Evolutionary conservation across 495 filamentous ascomycete species (phyloP), one percentile per base, ranked within the genome.

Genomic region (Lasiosphaeris hirsuta): DNA sequence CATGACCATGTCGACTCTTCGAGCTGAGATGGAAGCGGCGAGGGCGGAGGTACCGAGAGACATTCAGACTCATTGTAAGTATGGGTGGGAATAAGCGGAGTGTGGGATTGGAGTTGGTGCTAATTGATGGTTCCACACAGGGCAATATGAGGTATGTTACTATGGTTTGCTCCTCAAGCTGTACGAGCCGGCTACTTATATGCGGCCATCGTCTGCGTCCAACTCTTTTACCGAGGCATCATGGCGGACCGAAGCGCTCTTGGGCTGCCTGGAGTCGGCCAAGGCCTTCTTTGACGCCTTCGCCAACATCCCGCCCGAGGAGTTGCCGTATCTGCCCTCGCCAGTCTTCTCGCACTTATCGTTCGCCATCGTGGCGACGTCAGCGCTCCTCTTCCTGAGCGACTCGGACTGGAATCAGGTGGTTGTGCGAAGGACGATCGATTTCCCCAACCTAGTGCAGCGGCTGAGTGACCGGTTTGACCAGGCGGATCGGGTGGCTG

Each of bases 341-440:
- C 18, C 47, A 33, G 43, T 44, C 10, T 53, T 35, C 8, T 54
- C 52, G 11, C 33, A 57, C 41, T 41, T 66, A 8, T 51, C 63
- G 6, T 69, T 64, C 33, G 42, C 54, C n/a, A 15, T 64, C n/a
- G 54, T 69, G 0, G 61, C 61, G 14, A 46, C 56, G 9, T 50
- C 58, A 14, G 49, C 63, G 11, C 42, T 68, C 2, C 51, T 66
- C 3, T 48, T 59, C 17, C 49, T 69, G 0, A 48, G 48, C 17
- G 58, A 65, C 40, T 41, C 56, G n/a, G 63, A 66, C 57, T 69
- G 66, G 66, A 53, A 66, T 33, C 46, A 37, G 19, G 35, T 43
- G 10, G 34, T 61, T 2, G 65, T 53, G 1, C 57, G 57, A 23
- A 36, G 44, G 10, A 46, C 23, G 8, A 47, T 68, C 44, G 63